These are phyloP conservation scores for Choiromyces venosus DNA, from an alignment of 495 filamentous ascomycete genomes.

Conservation along the genomic window DNA sequence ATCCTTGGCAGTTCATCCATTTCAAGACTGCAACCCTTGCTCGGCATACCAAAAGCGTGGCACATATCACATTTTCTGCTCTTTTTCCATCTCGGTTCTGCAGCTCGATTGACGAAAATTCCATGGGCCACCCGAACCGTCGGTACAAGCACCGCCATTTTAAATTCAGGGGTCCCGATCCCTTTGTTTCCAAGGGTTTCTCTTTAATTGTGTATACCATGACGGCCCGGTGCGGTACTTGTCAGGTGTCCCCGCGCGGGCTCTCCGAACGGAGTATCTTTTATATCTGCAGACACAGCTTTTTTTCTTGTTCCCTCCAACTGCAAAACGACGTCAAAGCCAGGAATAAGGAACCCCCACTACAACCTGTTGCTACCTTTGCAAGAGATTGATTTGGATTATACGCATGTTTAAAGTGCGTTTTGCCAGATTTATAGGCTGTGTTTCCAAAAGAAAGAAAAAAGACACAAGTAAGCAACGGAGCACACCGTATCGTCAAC, in stretches of 20 bases:
- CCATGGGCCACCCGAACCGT: conserved; percentile 36
- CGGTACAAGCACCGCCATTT: conserved; percentile 41
- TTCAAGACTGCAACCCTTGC: conserved; percentile 25
- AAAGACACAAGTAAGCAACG: conserved; percentile 31
- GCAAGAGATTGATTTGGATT: conserved; percentile 34
- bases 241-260: conserved; percentile 38
- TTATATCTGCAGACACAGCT: conserved; percentile 32
- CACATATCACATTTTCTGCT: conserved; percentile 39
- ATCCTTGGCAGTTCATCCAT: conserved; percentile 36
- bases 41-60: conserved; percentile 36
- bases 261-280: conserved; percentile 32
- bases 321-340: conserved; percentile 34
- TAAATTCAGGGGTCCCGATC: conserved; percentile 38
- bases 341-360: conserved; percentile 21
- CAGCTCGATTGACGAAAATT: conserved; percentile 39
- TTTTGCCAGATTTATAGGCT: conserved; percentile 26
- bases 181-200: conserved; percentile 40
- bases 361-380: conserved; percentile 24
- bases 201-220: conserved; percentile 37
- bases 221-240: conserved; percentile 36
- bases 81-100: conserved; percentile 40
- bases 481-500: conserved; percentile 32
- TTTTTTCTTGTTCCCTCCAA: conserved; percentile 23
- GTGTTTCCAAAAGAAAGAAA: conserved; percentile 35
- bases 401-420: conserved; percentile 35